phyloP scores from a whole-genome alignment of 148 eudicot genomes.

The Polygonum maritimum region DNA sequence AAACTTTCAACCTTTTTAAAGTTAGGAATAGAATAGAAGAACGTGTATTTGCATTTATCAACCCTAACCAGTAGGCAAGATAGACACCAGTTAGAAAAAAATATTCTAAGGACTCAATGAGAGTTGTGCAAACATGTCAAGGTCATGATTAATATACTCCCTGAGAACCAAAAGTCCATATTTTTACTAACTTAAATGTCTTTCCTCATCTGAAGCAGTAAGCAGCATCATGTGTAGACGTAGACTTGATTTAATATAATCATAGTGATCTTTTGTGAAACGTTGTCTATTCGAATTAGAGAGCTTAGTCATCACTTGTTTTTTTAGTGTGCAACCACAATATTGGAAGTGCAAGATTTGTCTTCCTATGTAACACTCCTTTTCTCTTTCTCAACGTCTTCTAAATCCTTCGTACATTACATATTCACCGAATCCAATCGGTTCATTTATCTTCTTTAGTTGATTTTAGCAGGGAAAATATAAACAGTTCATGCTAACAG shows the following conservation, averaged over 20 bases:
- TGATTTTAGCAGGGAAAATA: not conserved
- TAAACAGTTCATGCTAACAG: not conserved
- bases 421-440: not conserved
- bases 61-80: not conserved
- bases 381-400: not conserved
- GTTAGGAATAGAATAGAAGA: not conserved
- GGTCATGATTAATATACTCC: not conserved
- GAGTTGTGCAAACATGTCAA: not conserved
- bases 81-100: not conserved
- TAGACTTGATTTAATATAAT: not conserved
- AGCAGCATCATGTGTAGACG: not conserved
- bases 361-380: not conserved
- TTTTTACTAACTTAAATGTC: not conserved
- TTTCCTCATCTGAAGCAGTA: not conserved
- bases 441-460: not conserved
- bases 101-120: not conserved
- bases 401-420: not conserved
- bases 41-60: not conserved
- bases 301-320: no score
- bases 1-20: not conserved
- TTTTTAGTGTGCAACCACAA: no score
- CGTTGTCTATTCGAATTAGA: no score
- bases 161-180: not conserved
- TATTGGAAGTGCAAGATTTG: not conserved
- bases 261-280: not conserved